Percentiles rank a stretch among this genome's conserved stretches.
These are phyloP conservation scores for Cercophora newfieldiana DNA, from an alignment of 495 filamentous ascomycete species.

Conservation along the genomic window DNA sequence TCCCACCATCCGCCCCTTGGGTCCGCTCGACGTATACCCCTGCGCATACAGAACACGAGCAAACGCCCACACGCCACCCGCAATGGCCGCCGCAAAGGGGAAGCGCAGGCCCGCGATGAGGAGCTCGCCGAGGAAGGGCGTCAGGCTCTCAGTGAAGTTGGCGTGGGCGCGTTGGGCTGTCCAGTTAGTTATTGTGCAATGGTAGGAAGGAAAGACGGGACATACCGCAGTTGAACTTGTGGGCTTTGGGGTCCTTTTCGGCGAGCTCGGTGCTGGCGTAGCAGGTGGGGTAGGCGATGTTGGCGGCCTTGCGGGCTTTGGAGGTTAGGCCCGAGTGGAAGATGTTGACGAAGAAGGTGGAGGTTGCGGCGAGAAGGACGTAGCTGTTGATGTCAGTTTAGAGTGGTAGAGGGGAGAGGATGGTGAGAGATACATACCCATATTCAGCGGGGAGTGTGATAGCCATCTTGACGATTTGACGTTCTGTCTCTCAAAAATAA, in stretches of 20 bases:
- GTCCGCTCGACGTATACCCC: constrained; percentile 56
- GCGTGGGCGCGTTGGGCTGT: constrained; percentile 68
- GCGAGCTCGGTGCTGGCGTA: constrained; percentile 62
- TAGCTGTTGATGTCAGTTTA: constrained; percentile 32
- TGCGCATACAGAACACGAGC: constrained; percentile 55
- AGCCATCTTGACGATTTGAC: constrained; percentile 27
- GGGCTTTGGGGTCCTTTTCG: constrained; percentile 55
- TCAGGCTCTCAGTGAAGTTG: constrained; percentile 68
- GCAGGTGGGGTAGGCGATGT: constrained; percentile 61
- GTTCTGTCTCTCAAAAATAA: neutral
- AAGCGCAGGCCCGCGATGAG: constrained; percentile 57
- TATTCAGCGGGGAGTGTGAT: constrained; percentile 42
- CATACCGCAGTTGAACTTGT: constrained; percentile 51
- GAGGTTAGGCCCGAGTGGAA: constrained; percentile 51
- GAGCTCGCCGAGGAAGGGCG: constrained; percentile 58
- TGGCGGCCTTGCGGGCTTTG: constrained; percentile 52
- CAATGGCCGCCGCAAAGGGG: constrained; percentile 52
- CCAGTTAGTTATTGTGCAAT: neutral
- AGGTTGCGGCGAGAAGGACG: constrained; percentile 61
- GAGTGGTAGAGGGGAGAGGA: neutral
- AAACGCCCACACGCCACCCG: constrained; percentile 59
- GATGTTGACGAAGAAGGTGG: constrained; percentile 58
- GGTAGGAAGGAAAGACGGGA: neutral
- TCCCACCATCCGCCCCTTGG: constrained; percentile 33
- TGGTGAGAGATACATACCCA: constrained; percentile 35